A percentile compares a stretch with the other conserved stretches of the same genome.
These are phyloP conservation scores for Mycena galopus DNA, from an alignment of 768 basidiomycete genomes.

Conservation along the genomic window DNA sequence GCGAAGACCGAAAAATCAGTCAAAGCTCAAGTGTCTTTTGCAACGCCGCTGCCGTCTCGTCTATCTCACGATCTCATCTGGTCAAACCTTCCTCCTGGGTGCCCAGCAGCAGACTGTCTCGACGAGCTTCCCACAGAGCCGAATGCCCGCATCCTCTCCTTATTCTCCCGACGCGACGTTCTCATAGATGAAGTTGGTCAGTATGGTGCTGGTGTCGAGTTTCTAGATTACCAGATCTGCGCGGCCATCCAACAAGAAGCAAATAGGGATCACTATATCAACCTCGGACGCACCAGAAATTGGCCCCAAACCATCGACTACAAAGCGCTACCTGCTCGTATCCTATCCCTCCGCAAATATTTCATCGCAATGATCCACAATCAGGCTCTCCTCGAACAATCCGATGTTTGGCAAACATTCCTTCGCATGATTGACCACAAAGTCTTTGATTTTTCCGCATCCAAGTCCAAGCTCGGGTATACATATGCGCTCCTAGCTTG, in stretches of 20 bases:
- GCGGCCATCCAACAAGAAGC: background rate
- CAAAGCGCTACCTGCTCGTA: background rate
- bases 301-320: constrained; percentile 5
- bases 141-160: too few relatives aligned
- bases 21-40: too few relatives aligned
- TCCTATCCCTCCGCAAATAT: background rate
- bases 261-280: background rate
- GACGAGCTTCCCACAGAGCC: too few relatives aligned
- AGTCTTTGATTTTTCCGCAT: background rate
- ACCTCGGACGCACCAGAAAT: background rate
- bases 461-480: background rate
- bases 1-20: too few relatives aligned
- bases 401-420: background rate
- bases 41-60: too few relatives aligned
- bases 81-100: too few relatives aligned
- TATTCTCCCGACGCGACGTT: too few relatives aligned
- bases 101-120: too few relatives aligned
- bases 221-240: background rate
- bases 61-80: too few relatives aligned
- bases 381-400: background rate
- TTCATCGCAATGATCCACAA: background rate
- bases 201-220: background rate
- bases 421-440: background rate
- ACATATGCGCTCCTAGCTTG: background rate
- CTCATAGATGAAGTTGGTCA: too few relatives aligned